Evolutionary conservation across 306 rosid species (phyloP), one percentile per base, ranked within the genome.

Genomic region (Canavalia gladiata): DNA sequence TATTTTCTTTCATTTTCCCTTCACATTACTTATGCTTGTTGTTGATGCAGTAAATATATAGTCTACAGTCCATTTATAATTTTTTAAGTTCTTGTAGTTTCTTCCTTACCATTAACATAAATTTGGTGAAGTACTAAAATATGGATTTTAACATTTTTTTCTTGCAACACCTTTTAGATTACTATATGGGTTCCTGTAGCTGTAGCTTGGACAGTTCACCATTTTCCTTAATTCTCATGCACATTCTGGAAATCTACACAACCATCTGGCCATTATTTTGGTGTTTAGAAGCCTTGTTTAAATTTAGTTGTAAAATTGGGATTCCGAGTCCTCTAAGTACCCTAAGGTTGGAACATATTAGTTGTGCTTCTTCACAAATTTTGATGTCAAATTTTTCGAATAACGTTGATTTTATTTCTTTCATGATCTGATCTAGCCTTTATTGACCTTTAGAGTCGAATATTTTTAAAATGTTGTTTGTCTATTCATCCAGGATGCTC

Each of bases 401-500:
- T 81, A 64, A 30, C 68, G 5, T 73, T 54, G 66, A 73, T 73
- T 63, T 41, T 81, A 72, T n/a, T 72, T 65, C 57, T 41, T 72
- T 72, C 74, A 50, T 81, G 68, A 72, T 72, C 76, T 79, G 47
- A 68, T 57, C 84, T 81, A 60, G 68, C 79, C 84, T 62, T 79
- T 81, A 30, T 72, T 72, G 47, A 80, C 65, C 74, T 72, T 60
- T 80, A 65, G 84, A 74, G 73, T 68, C 59, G 45, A 76, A 76
- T 76, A 39, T 13, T 82, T 76, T 75, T 59, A 59, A 82, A 59
- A 76, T 82, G 66, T 11, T 82, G 67, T 82, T 82, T 82, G 86
- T 76, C 78, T 82, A 76, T 82, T 82, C 86, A 76, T 76, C 86
- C 86, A 82, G 86, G 86, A 76, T 76, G 86, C 78, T 75, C 66